These are phyloP conservation scores for Gossypium stocksii DNA, from an alignment of 345 rosid species.

Conservation along the genomic window DNA sequence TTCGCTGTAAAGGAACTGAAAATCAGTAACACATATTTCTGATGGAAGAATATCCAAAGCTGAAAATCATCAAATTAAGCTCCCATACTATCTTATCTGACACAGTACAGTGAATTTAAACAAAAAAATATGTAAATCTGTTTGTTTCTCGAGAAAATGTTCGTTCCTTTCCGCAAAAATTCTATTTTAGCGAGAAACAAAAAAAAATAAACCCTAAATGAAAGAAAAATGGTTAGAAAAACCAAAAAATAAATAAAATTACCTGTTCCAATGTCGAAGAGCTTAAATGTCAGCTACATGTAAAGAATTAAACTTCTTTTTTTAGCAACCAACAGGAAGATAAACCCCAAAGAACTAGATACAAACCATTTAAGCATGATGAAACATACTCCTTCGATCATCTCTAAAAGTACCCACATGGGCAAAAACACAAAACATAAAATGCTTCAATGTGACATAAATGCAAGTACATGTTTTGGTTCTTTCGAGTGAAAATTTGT, in stretches of 20 bases:
- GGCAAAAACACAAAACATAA: neutral
- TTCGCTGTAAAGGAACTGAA: too few species aligned
- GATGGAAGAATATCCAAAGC: neutral
- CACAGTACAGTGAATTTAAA: neutral
- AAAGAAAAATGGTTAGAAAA: neutral
- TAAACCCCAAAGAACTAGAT: neutral
- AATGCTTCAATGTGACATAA: neutral
- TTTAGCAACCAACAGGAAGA: neutral
- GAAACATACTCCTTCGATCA: neutral
- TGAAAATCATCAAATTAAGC: neutral
- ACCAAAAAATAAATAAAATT: neutral
- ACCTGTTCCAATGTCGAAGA: constrained; percentile 11
- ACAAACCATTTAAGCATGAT: neutral
- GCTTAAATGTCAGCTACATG: constrained; percentile 8
- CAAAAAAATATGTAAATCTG: too few species aligned
- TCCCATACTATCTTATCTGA: neutral
- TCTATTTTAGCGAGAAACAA: neutral
- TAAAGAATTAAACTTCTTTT: neutral
- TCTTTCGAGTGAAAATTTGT: constrained; percentile 4
- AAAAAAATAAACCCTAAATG: constrained; percentile 5
- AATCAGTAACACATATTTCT: neutral
- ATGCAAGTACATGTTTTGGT: neutral
- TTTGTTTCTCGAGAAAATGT: neutral
- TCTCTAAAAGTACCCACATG: neutral
- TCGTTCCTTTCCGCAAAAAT: neutral